These are phyloP conservation scores for Nakazawaea wyomingensis DNA, from an alignment of 805 yeast species.

Conservation along the genomic window DNA sequence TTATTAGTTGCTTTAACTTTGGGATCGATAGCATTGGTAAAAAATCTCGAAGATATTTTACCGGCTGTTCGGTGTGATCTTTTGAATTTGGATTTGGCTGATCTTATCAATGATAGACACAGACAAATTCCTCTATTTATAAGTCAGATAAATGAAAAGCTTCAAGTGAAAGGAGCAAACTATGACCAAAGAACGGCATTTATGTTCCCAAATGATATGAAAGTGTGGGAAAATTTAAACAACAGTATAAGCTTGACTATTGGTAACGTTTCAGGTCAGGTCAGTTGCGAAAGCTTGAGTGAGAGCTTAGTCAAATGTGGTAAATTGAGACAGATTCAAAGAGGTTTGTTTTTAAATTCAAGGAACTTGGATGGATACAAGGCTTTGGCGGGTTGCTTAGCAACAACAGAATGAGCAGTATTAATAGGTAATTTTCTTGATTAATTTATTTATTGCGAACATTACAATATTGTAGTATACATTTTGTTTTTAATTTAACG, in stretches of 20 bases:
- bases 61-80: conserved; percentile 65
- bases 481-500: neutral
- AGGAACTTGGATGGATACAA: conserved; percentile 30
- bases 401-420: neutral
- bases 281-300: conserved; percentile 48
- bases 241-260: conserved; percentile 51
- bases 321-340: conserved; percentile 50
- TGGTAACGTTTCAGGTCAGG: conserved; percentile 45
- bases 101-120: conserved; percentile 43
- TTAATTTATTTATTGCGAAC: no score
- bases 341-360: conserved; percentile 65
- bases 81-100: conserved; percentile 39
- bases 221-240: conserved; percentile 67
- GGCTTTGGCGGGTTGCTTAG: conserved; percentile 15
- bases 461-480: neutral
- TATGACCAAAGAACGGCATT: conserved; percentile 55
- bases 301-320: conserved; percentile 45
- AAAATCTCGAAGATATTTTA: conserved; percentile 52
- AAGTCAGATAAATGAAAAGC: conserved; percentile 40
- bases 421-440: no score
- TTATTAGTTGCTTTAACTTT: conserved; percentile 63
- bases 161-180: conserved; percentile 21
- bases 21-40: conserved; percentile 73
- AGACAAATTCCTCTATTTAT: conserved; percentile 56
- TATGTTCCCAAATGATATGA: conserved; percentile 65